These are phyloP conservation scores for Hypoxylon sp. DNA, from an alignment of 2,329 filamentous ascomycete genomes.

Conservation along the genomic window DNA sequence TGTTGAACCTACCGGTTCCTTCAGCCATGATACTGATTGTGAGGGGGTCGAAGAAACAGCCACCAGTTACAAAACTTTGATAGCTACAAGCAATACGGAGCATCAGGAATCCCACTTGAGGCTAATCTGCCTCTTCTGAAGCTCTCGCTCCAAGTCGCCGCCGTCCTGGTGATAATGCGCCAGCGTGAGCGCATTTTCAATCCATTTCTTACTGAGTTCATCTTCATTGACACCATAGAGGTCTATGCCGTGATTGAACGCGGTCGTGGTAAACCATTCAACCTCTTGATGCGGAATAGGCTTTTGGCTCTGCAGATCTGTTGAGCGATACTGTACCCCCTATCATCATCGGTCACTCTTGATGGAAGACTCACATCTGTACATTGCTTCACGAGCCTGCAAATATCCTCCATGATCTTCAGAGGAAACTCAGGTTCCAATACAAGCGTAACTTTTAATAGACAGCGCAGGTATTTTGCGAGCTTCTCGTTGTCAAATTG, in stretches of 20 bases:
- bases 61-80: neutral
- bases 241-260: slow-evolving; percentile 79
- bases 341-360: neutral
- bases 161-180: slow-evolving; percentile 70
- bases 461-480: slow-evolving; percentile 81
- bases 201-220: slow-evolving; percentile 70
- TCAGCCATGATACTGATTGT: too few species aligned
- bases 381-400: slow-evolving; percentile 65
- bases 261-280: slow-evolving; percentile 79
- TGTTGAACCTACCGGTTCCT: too few species aligned
- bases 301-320: slow-evolving; percentile 53
- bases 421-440: slow-evolving; percentile 68
- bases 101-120: slow-evolving; percentile 53
- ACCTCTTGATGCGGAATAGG: slow-evolving; percentile 76
- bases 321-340: neutral
- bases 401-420: slow-evolving; percentile 74
- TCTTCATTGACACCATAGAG: slow-evolving; percentile 69
- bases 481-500: slow-evolving; percentile 70
- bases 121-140: slow-evolving; percentile 61
- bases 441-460: slow-evolving; percentile 76
- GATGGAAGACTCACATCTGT: slow-evolving; percentile 57
- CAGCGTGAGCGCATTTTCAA: slow-evolving; percentile 71
- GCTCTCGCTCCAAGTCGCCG: slow-evolving; percentile 58
- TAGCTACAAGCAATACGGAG: neutral
- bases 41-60: neutral